Evolutionary conservation across 495 filamentous ascomycete genomes (phyloP).

Genomic region (Mytilinidion resinicola): DNA sequence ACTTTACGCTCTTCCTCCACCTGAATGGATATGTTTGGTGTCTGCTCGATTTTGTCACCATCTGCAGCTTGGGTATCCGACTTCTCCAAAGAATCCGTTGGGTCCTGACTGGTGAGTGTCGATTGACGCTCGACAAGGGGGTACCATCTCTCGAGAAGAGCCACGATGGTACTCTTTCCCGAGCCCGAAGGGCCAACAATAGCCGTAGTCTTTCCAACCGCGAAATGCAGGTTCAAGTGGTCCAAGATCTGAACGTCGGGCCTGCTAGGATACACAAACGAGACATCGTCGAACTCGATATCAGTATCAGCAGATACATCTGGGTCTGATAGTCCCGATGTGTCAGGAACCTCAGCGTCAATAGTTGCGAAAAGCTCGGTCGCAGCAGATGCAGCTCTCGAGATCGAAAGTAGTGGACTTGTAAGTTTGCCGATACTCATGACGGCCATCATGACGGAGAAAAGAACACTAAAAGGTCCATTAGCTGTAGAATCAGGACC

Average conservation of each 20-base stretch:
- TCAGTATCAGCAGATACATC: slow-evolving; percentile 23
- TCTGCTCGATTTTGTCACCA: not conserved
- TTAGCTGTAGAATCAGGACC: not conserved
- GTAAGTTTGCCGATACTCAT: slow-evolving; percentile 18
- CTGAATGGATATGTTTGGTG: not conserved
- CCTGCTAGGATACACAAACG: slow-evolving; percentile 28
- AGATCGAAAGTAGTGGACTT: slow-evolving; percentile 23
- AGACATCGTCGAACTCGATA: slow-evolving; percentile 25
- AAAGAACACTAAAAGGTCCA: slow-evolving; percentile 18
- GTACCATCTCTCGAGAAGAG: slow-evolving; percentile 29
- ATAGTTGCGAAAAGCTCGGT: slow-evolving; percentile 26
- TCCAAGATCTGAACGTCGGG: slow-evolving; percentile 30
- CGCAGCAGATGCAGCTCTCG: slow-evolving; percentile 25
- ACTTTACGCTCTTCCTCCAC: not conserved
- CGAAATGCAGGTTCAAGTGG: slow-evolving; percentile 17
- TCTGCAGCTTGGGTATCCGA: not conserved
- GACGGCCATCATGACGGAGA: slow-evolving; percentile 26
- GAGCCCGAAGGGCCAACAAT: slow-evolving; percentile 33
- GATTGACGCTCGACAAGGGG: slow-evolving; percentile 13
- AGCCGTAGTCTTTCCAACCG: slow-evolving; percentile 30
- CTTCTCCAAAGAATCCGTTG: not conserved
- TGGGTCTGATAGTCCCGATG: slow-evolving; percentile 23
- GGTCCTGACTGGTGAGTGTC: not conserved
- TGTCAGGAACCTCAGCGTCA: slow-evolving; percentile 25
- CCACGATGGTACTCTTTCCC: slow-evolving; percentile 32